Evolutionary conservation across 2,329 filamentous ascomycete species (phyloP).

Genomic region (Aspergillus amoenus): DNA sequence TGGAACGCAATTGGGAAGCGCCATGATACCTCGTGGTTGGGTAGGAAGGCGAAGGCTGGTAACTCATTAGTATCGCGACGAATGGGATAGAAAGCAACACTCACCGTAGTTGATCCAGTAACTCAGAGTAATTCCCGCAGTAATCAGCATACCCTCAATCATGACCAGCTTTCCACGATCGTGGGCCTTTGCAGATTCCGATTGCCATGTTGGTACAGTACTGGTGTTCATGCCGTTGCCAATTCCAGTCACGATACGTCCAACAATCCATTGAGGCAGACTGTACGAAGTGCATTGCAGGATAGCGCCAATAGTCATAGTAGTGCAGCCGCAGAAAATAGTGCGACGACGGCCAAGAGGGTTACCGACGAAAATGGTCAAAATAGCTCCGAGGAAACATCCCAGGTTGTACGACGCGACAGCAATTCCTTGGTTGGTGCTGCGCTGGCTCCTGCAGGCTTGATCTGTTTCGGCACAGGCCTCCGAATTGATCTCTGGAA

Average conservation of each 20-base stretch:
- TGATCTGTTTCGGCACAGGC: constrained; percentile 4
- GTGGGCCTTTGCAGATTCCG: constrained; percentile 19
- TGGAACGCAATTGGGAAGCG: constrained; percentile 22
- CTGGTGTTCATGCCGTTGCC: constrained; percentile 22
- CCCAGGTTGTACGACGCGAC: constrained; percentile 47
- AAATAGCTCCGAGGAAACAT: constrained; percentile 44
- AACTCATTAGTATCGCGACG: neutral
- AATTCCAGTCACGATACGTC: constrained; percentile 21
- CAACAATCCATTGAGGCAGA: constrained; percentile 20
- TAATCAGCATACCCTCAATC: constrained; percentile 20
- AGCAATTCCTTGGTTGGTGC: constrained; percentile 34
- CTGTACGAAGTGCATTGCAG: constrained; percentile 19
- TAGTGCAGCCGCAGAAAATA: constrained; percentile 15
- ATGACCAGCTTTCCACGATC: constrained; percentile 21
- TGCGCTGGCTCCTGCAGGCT: constrained; percentile 17
- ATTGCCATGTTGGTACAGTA: constrained; percentile 21
- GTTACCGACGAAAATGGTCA: constrained; percentile 18
- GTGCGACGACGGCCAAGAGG: constrained; percentile 16
- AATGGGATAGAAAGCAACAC: neutral
- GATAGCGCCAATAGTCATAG: constrained; percentile 20
- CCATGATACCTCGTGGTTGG: constrained; percentile 15
- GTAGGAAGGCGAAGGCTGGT: neutral
- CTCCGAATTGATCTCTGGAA: constrained; percentile 32
- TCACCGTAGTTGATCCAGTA: constrained; percentile 22
- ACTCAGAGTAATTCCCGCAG: constrained; percentile 17